A percentile compares a stretch with the other conserved stretches of the same genome.
phyloP scores from a whole-genome alignment of 495 filamentous ascomycete genomes.

The Hypoxylon intermedium region DNA sequence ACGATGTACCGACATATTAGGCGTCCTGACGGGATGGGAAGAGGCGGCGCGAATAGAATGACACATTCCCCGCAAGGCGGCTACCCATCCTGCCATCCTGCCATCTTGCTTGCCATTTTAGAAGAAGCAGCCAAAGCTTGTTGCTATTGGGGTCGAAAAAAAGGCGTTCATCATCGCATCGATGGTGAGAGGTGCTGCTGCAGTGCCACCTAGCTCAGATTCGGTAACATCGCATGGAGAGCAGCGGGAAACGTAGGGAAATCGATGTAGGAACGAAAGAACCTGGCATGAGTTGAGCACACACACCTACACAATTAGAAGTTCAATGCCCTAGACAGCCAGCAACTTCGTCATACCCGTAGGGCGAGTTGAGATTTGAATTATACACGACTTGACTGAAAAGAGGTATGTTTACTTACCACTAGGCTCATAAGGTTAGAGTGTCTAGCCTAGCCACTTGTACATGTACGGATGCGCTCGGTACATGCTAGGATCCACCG shows the following conservation, averaged over 20 bases:
- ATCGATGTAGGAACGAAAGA: constrained; percentile 4
- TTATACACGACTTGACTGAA: no score
- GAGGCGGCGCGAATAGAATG: background rate
- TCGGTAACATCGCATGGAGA: constrained; percentile 35
- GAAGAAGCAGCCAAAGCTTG: constrained; percentile 14
- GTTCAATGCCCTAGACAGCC: background rate
- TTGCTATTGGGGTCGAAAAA: constrained; percentile 17
- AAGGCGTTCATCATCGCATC: constrained; percentile 13
- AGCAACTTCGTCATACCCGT: constrained; percentile 1
- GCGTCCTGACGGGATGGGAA: background rate
- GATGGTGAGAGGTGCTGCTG: constrained; percentile 25
- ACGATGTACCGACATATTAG: constrained; percentile 16
- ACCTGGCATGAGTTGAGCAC: background rate
- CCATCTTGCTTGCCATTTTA: background rate
- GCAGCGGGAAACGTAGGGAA: constrained; percentile 13
- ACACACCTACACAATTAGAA: constrained; percentile 3
- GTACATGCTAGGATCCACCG: constrained; percentile 21
- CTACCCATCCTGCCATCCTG: no score
- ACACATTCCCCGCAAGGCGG: constrained; percentile 31
- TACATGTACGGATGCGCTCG: background rate
- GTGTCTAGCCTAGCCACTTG: no score
- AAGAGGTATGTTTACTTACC: no score
- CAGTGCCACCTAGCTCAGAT: constrained; percentile 33
- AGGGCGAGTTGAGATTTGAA: background rate
- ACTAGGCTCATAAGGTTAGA: background rate